phyloP scores from a whole-genome alignment of 2,329 filamentous ascomycete genomes.

The Macrophomina tecta region DNA sequence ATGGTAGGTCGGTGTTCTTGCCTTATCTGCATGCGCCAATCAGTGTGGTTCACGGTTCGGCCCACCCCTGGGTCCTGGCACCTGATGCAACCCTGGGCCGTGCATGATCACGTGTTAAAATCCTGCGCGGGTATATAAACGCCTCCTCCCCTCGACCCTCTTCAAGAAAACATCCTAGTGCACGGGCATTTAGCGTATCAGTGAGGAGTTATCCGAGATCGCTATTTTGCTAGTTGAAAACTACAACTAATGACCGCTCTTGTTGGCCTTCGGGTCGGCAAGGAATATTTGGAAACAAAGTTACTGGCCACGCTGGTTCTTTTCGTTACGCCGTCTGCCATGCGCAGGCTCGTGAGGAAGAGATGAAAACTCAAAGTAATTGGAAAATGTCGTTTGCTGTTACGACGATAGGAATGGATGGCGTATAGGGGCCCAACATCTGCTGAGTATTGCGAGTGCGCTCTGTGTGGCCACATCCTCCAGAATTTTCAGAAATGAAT shows the following conservation, averaged over 20 bases:
- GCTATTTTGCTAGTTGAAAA: constrained; percentile 92
- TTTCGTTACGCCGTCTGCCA: constrained; percentile 16
- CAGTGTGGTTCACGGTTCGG: no score
- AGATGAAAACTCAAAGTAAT: background rate
- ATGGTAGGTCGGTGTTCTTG: no score
- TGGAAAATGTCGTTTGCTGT: no score
- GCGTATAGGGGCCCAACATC: no score
- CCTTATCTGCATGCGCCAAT: no score
- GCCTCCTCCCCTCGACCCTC: background rate
- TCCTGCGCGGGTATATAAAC: background rate
- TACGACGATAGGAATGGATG: no score
- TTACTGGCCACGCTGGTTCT: constrained; percentile 29
- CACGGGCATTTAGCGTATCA: constrained; percentile 82
- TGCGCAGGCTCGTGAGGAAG: constrained; percentile 16
- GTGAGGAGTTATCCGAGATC: constrained; percentile 88
- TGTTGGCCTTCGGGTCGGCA: constrained; percentile 71
- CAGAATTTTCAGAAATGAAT: no score
- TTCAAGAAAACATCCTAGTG: constrained; percentile 61
- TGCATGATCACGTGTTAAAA: no score
- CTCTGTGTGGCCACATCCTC: no score
- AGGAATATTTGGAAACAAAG: constrained; percentile 78
- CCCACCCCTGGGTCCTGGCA: no score
- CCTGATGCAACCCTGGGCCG: no score
- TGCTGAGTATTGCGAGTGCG: no score
- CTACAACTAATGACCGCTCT: constrained; percentile 79